Conservation (phyloP, 2,329 filamentous ascomycete species). For the Penicillium sp. region DNA sequence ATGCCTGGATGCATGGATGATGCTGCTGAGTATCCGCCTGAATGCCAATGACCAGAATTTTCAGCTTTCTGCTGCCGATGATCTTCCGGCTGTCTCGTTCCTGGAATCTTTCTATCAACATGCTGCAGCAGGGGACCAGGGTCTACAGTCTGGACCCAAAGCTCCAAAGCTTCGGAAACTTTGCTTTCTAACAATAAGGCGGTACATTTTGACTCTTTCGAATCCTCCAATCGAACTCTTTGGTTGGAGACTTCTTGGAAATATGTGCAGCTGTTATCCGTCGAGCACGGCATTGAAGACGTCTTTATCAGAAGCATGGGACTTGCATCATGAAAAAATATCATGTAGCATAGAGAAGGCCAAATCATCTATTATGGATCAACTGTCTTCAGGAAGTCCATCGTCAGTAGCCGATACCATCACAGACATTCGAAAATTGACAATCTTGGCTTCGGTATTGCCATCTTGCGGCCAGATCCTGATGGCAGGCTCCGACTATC, state of each 20-base stretch:
- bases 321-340: slow-evolving; percentile 33
- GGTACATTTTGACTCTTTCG: slow-evolving; percentile 53
- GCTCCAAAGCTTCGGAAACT: slow-evolving; percentile 59
- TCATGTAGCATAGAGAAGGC: slow-evolving; percentile 38
- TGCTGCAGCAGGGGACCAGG: slow-evolving; percentile 37
- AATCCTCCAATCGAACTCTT: slow-evolving; percentile 55
- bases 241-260: slow-evolving; percentile 67
- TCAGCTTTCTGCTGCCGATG: slow-evolving; percentile 49
- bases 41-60: slow-evolving; percentile 61
- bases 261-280: slow-evolving; percentile 67
- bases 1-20: slow-evolving; percentile 74
- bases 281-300: slow-evolving; percentile 58
- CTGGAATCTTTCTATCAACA: slow-evolving; percentile 67
- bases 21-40: slow-evolving; percentile 66
- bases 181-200: slow-evolving; percentile 64
- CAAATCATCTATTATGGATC: slow-evolving; percentile 35
- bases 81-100: slow-evolving; percentile 64
- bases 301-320: slow-evolving; percentile 55
- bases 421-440: slow-evolving; percentile 37
- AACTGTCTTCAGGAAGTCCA: slow-evolving; percentile 23
- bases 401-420: slow-evolving; percentile 17
- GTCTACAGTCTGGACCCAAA: slow-evolving; percentile 36
- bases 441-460: slow-evolving; percentile 40
- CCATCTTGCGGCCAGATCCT: slow-evolving; percentile 60
- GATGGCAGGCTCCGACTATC: slow-evolving; percentile 81